These are phyloP conservation scores for Brassica rapa DNA, from an alignment of 345 rosid genomes.

Conservation along the genomic window DNA sequence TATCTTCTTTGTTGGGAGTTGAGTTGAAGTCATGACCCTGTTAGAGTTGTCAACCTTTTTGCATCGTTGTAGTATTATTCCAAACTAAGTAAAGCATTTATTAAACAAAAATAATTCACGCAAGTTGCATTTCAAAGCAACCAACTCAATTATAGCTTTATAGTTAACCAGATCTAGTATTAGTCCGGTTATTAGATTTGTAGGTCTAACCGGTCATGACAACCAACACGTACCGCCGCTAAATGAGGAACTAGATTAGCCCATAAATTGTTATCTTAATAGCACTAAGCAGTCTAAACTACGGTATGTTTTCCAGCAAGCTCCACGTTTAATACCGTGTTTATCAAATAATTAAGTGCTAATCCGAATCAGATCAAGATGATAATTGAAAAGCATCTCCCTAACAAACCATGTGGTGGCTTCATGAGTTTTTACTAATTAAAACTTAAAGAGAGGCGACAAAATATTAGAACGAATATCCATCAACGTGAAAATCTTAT, in stretches of 20 bases:
- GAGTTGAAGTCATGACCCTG: slow-evolving; percentile 35
- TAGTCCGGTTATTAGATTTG: not conserved
- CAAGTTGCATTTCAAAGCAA: slow-evolving; percentile 36
- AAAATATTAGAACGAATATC: slow-evolving; percentile 31
- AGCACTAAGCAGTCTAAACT: slow-evolving; percentile 7
- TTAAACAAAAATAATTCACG: slow-evolving; percentile 8
- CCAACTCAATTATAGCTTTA: slow-evolving; percentile 32
- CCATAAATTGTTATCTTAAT: not conserved
- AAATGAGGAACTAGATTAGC: slow-evolving; percentile 23
- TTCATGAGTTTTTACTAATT: slow-evolving; percentile 21
- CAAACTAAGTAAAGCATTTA: slow-evolving; percentile 27
- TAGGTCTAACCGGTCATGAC: slow-evolving; percentile 15
- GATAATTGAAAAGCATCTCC: slow-evolving; percentile 38
- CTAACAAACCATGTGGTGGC: slow-evolving; percentile 45
- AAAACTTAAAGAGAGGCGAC: slow-evolving; percentile 22
- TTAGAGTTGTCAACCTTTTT: slow-evolving; percentile 34
- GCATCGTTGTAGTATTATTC: slow-evolving; percentile 38
- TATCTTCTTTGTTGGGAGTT: slow-evolving; percentile 40
- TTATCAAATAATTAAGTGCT: slow-evolving; percentile 33
- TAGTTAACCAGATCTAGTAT: slow-evolving; percentile 6
- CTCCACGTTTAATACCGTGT: slow-evolving; percentile 41
- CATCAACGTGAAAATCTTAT: slow-evolving; percentile 36
- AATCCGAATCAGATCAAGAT: slow-evolving; percentile 41
- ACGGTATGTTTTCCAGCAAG: slow-evolving; percentile 39
- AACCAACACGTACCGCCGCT: slow-evolving; percentile 20